Base-by-base conservation (phyloP, 345 rosid species). In the Salix brachista region DNA sequence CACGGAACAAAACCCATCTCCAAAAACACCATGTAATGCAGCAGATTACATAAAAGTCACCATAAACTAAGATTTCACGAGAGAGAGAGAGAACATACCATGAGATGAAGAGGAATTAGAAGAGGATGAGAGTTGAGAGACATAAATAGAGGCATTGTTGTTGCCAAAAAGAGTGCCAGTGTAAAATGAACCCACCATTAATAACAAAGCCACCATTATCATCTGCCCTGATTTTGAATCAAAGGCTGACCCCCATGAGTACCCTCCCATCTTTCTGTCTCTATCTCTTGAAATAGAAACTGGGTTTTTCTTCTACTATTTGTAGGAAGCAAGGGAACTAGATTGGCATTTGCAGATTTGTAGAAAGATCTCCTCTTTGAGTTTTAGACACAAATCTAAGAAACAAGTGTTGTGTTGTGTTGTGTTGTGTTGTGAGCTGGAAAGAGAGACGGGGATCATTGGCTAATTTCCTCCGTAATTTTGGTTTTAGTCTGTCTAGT, bases 171-270 rank as follows among this genome's bases (percentile, higher is more conserved):
- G 90, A 71, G 93, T 86, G 44, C 98, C 99, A 1, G 85, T 56
- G 86, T 91, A 93, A 80, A 93, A 93, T 26, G 99, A 96, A 6
- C 88, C 97, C 61, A 81, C 77, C 91, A 90, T 89, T 32, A 96
- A 78, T 77, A 93, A 41, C 74, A 90, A 84, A n/a, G 90, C 88
- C 76, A 83, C 84, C 88, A 90, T 85, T 80, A 93, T 91, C 84
- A 85, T 79, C 86, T 88, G 88, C 75, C 90, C 93, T 18, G 96
- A 87, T 84, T 87, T 91, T 71, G 83, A 85, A 87, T 90, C 92
- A 79, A 91, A 91, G 26, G 87, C 91, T 58, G 87, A 86, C 7
- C 92, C 80, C 76, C 90, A 73, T 13, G 80, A 42, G 58, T 75
- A 85, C 17, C 88, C 91, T 25, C 90, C 87, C 99, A 93, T 94